These are phyloP conservation scores for Camellia granthamiana DNA, from an alignment of 148 eudicot genomes.

Conservation along the genomic window DNA sequence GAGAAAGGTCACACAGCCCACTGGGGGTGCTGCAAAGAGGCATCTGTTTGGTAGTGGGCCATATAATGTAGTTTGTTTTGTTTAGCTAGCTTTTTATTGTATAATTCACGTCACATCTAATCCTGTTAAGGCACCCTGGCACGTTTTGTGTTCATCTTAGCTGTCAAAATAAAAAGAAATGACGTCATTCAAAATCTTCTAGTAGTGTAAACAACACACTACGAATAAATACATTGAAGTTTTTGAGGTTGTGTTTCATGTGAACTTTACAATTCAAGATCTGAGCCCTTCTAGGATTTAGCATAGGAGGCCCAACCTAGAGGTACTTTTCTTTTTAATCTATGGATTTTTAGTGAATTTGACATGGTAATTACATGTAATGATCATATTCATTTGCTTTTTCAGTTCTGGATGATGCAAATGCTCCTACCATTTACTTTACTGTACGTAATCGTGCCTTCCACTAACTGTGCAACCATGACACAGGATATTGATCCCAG, in stretches of 20 bases:
- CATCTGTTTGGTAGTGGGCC: too few relatives aligned
- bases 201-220: background rate
- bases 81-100: background rate
- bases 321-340: background rate
- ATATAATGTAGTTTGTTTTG: background rate
- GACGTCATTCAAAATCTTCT: background rate
- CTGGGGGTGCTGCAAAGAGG: too few relatives aligned
- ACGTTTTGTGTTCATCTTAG: background rate
- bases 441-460: background rate
- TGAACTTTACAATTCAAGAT: background rate
- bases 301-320: background rate
- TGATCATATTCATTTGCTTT: background rate
- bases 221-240: background rate
- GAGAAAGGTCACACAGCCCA: too few relatives aligned
- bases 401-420: background rate
- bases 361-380: background rate
- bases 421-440: background rate
- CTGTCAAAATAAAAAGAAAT: background rate
- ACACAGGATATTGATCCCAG: conserved; percentile 81
- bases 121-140: background rate
- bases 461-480: conserved; percentile 8
- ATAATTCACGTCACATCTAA: background rate
- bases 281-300: background rate
- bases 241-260: conserved; percentile 5
- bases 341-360: background rate